A percentile compares a stretch with the other conserved stretches of the same genome.
phyloP scores from a whole-genome alignment of 805 yeast genomes.

The Dipodascus albidus region DNA sequence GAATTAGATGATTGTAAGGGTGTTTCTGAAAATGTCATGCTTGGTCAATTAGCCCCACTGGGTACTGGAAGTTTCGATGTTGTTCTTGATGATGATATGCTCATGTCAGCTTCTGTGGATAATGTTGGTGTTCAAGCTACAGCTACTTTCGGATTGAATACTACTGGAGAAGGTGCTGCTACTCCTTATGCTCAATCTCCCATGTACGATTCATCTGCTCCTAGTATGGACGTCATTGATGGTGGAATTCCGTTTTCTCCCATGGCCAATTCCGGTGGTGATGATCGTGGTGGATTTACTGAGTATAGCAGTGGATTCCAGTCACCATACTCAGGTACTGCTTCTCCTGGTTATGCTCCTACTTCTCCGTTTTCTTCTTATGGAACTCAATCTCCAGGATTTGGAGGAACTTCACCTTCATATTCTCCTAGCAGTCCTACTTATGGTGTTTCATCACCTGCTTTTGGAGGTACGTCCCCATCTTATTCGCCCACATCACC shows the following conservation, averaged over 20 bases:
- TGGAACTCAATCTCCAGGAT: constrained; percentile 49
- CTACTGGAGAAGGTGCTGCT: constrained; percentile 78
- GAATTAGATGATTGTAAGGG: constrained; percentile 98
- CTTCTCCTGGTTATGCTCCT: constrained; percentile 59
- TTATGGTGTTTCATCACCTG: constrained; percentile 57
- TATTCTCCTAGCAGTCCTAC: constrained; percentile 60
- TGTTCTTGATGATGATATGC: constrained; percentile 81
- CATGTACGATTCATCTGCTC: constrained; percentile 52
- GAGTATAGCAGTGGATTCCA: constrained; percentile 69
- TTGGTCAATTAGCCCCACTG: constrained; percentile 97
- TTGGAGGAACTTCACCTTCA: constrained; percentile 45
- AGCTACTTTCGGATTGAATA: constrained; percentile 26
- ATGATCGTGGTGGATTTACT: constrained; percentile 77
- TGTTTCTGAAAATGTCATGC: constrained; percentile 93
- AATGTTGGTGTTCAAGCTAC: constrained; percentile 29
- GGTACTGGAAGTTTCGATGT: constrained; percentile 98
- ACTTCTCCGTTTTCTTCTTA: constrained; percentile 61
- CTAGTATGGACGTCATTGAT: constrained; percentile 36
- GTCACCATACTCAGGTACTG: constrained; percentile 40
- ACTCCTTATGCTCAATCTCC: constrained; percentile 75
- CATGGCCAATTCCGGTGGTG: constrained; percentile 75
- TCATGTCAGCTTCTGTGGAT: constrained; percentile 52
- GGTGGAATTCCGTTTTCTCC: constrained; percentile 78
- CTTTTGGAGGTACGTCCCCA: constrained; percentile 61
- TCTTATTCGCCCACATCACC: constrained; percentile 62